These are phyloP conservation scores for Jimgerdemannia lactiflua DNA, from an alignment of 192 early-diverging fungal species.

Conservation along the genomic window DNA sequence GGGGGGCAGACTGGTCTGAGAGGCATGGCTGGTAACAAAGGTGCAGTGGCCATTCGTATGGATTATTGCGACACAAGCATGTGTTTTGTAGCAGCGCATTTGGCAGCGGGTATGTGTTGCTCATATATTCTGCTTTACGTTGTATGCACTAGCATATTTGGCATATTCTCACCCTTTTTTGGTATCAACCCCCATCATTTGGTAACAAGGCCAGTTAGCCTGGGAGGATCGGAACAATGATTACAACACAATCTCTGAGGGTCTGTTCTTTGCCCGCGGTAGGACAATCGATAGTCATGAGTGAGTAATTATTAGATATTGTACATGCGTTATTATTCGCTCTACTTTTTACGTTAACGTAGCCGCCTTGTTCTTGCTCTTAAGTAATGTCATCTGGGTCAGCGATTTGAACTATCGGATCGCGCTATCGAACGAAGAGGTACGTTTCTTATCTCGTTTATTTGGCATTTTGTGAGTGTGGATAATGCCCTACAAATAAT, in stretches of 20 bases:
- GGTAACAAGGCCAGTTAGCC: slow-evolving; percentile 49
- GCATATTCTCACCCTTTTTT: slow-evolving; percentile 9
- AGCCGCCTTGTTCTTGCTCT: neutral
- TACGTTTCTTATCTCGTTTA: slow-evolving; percentile 13
- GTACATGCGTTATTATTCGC: neutral
- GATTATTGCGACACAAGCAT: slow-evolving; percentile 83
- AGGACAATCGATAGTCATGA: slow-evolving; percentile 75
- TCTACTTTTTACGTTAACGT: neutral
- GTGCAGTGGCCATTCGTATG: slow-evolving; percentile 89
- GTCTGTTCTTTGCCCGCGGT: slow-evolving; percentile 69
- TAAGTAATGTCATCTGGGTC: slow-evolving; percentile 71
- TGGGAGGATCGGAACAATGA: slow-evolving; percentile 83
- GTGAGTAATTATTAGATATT: slow-evolving; percentile 36
- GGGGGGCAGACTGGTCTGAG: slow-evolving; percentile 87
- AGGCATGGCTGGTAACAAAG: slow-evolving; percentile 98
- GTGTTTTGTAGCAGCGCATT: slow-evolving; percentile 91
- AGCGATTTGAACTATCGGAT: slow-evolving; percentile 97
- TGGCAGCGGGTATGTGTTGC: slow-evolving; percentile 73
- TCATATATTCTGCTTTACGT: slow-evolving; percentile 5
- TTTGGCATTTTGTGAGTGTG: no score
- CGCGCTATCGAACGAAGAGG: slow-evolving; percentile 70
- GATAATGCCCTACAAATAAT: neutral
- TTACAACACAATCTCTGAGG: slow-evolving; percentile 74
- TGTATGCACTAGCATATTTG: neutral
- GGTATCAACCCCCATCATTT: neutral